Evolutionary conservation across 306 rosid genomes (phyloP).

Genomic region (Ziziphus jujuba): DNA sequence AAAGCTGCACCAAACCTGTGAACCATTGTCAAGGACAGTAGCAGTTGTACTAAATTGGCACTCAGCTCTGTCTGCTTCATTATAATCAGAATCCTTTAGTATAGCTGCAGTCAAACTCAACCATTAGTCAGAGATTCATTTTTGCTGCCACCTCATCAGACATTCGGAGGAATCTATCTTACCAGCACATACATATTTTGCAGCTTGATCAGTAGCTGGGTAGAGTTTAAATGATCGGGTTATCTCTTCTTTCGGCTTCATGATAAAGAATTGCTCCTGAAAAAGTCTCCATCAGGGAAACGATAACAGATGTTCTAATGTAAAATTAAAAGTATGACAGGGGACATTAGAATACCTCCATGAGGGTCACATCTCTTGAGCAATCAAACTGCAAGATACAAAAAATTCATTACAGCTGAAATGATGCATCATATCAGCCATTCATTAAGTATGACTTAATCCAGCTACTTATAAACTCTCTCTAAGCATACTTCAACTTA

Average conservation of each 20-base stretch:
- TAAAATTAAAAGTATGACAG: neutral
- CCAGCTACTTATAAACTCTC: too few species aligned
- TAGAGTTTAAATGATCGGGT: slow-evolving; percentile 71
- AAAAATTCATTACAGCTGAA: slow-evolving; percentile 1
- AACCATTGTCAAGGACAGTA: slow-evolving; percentile 84
- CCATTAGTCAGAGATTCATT: slow-evolving; percentile 7
- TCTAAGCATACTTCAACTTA: too few species aligned
- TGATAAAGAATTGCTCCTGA: slow-evolving; percentile 84
- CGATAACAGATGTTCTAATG: neutral
- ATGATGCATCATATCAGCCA: too few species aligned
- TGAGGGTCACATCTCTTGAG: slow-evolving; percentile 75
- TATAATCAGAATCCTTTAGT: slow-evolving; percentile 82
- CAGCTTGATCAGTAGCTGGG: slow-evolving; percentile 82
- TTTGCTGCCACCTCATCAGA: neutral
- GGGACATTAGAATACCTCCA: slow-evolving; percentile 62
- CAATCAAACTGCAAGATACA: slow-evolving; percentile 80
- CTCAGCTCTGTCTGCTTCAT: slow-evolving; percentile 89
- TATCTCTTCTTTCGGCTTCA: slow-evolving; percentile 75
- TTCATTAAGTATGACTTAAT: too few species aligned
- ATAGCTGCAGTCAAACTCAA: slow-evolving; percentile 54
- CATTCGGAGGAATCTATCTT: slow-evolving; percentile 29
- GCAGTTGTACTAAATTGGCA: slow-evolving; percentile 87
- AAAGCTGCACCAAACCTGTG: slow-evolving; percentile 52
- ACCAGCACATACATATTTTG: slow-evolving; percentile 83
- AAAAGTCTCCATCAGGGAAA: slow-evolving; percentile 15